Conservation (phyloP, 2,329 filamentous ascomycete genomes). For the Phialocephala sp. region DNA sequence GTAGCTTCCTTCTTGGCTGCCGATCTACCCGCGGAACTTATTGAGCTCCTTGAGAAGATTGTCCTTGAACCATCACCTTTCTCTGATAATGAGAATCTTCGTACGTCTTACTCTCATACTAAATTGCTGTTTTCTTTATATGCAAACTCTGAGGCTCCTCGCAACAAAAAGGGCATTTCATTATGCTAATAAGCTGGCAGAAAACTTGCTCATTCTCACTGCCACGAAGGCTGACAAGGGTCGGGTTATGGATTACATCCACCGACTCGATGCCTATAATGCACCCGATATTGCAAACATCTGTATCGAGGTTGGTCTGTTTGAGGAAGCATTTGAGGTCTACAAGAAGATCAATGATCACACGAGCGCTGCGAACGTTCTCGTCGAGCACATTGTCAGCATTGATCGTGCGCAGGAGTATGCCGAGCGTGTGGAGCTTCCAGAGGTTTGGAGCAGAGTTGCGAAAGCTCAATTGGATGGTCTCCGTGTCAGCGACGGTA, state of each 20-base stretch:
- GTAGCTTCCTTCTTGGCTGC: constrained; percentile 91
- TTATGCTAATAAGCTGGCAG: no score
- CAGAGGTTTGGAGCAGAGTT: constrained; percentile 98
- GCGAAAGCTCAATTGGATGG: constrained; percentile 98
- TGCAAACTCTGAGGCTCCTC: no score
- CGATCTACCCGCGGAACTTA: constrained; percentile 91
- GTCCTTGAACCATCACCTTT: constrained; percentile 93
- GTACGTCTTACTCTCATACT: no score
- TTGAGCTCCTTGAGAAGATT: constrained; percentile 98
- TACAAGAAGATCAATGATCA: constrained; percentile 98
- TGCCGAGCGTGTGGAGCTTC: constrained; percentile 90
- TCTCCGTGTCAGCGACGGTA: constrained; percentile 87
- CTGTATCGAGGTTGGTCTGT: constrained; percentile 92
- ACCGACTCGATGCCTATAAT: constrained; percentile 86
- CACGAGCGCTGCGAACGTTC: constrained; percentile 82
- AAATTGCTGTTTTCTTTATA: no score
- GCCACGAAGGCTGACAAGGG: constrained; percentile 94
- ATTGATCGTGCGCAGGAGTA: constrained; percentile 97
- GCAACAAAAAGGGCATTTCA: no score
- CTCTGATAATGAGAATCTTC: constrained; percentile 86
- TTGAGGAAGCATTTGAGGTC: constrained; percentile 97
- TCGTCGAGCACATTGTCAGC: constrained; percentile 96
- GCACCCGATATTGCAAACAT: constrained; percentile 91
- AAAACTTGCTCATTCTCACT: constrained; percentile 95
- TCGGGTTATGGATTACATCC: constrained; percentile 94